phyloP scores from a whole-genome alignment of 768 basidiomycete genomes.

The Postia placenta region DNA sequence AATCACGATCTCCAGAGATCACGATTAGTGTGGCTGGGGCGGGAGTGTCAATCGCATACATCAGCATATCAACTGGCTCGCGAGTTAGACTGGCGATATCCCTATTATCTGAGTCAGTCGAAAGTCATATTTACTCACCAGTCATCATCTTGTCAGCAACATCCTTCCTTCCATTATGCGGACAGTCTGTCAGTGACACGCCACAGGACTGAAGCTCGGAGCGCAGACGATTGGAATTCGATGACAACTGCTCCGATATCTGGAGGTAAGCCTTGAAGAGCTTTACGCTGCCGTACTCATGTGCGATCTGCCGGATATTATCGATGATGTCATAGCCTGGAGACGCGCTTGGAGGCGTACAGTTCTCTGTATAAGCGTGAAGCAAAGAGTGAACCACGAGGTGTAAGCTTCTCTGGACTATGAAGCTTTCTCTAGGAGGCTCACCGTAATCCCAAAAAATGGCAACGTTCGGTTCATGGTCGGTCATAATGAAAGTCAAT shows the following conservation, averaged over 20 bases:
- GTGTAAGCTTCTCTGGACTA: no score
- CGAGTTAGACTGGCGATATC: slow-evolving; percentile 11
- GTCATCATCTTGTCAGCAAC: slow-evolving; percentile 33
- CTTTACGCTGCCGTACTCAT: slow-evolving; percentile 40
- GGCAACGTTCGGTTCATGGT: slow-evolving; percentile 21
- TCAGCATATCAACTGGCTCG: slow-evolving; percentile 56
- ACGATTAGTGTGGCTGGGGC: slow-evolving; percentile 50
- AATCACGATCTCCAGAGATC: slow-evolving; percentile 65
- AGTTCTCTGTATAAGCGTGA: slow-evolving; percentile 33
- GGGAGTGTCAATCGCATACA: slow-evolving; percentile 56
- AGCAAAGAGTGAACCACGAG: no score
- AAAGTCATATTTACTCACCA: slow-evolving; percentile 1
- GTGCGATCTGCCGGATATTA: slow-evolving; percentile 40
- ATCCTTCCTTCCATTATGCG: slow-evolving; percentile 26
- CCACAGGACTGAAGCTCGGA: slow-evolving; percentile 45
- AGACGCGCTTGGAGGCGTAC: slow-evolving; percentile 28
- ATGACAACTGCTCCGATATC: slow-evolving; percentile 31
- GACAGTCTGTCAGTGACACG: slow-evolving; percentile 33
- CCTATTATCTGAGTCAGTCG: background rate
- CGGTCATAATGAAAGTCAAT: slow-evolving; percentile 4
- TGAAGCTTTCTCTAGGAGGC: no score
- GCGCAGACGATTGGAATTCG: slow-evolving; percentile 30
- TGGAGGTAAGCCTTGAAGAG: slow-evolving; percentile 54
- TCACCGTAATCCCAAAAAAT: slow-evolving; percentile 40
- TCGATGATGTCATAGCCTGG: slow-evolving; percentile 40